Conservation (phyloP, 495 filamentous ascomycete genomes). For the Penicillium fimorum region DNA sequence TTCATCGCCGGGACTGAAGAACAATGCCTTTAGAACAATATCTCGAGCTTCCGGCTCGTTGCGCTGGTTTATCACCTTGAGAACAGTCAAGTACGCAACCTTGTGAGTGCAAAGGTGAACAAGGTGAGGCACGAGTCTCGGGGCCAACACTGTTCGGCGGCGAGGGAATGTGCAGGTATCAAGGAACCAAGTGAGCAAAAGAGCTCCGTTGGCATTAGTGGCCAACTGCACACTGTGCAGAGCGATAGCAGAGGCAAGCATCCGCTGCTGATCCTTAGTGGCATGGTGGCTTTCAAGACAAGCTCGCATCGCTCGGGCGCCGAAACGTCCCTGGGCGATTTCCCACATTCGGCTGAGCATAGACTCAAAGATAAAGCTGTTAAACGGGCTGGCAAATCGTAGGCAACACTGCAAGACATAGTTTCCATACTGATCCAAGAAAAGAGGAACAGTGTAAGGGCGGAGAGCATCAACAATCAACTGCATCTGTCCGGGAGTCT, state of each 20-base stretch:
- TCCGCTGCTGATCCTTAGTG: constrained; percentile 90
- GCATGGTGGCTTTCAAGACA: constrained; percentile 96
- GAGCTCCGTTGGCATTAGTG: constrained; percentile 92
- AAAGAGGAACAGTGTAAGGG: constrained; percentile 82
- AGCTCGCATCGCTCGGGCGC: constrained; percentile 92
- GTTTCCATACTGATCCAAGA: constrained; percentile 97
- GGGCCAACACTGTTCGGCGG: constrained; percentile 87
- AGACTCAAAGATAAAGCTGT: constrained; percentile 95
- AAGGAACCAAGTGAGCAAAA: constrained; percentile 95
- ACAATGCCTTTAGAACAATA: constrained; percentile 84
- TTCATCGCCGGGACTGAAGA: constrained; percentile 89
- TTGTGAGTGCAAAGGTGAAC: constrained; percentile 98
- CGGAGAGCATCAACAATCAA: constrained; percentile 80
- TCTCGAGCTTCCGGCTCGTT: constrained; percentile 94
- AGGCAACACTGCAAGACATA: constrained; percentile 96
- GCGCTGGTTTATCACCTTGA: constrained; percentile 98
- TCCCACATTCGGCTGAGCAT: constrained; percentile 98
- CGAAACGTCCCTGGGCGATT: constrained; percentile 87
- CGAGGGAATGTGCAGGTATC: constrained; percentile 96
- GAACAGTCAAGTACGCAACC: constrained; percentile 93
- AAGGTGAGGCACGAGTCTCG: constrained; percentile 90
- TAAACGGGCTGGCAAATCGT: constrained; percentile 82
- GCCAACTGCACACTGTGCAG: constrained; percentile 95
- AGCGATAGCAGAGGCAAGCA: constrained; percentile 92
- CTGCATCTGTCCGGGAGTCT: constrained; percentile 77